Evolutionary conservation across 768 basidiomycete genomes (phyloP).

Genomic region (Leccinum olivaceopallidum): DNA sequence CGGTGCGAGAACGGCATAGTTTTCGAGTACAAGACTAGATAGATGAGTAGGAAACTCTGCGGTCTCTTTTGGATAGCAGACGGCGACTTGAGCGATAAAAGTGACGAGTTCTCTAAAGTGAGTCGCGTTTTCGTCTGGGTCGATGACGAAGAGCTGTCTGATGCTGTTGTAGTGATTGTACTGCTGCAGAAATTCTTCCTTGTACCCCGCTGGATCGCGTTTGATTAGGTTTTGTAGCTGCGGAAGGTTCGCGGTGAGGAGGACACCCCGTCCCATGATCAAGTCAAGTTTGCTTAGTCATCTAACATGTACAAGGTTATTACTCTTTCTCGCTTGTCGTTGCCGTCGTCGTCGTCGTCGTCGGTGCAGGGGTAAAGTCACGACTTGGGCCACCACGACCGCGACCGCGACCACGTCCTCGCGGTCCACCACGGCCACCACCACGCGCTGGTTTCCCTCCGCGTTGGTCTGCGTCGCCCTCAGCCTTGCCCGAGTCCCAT

Average conservation of each 20-base stretch:
- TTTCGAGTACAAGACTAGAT: conserved; percentile 74
- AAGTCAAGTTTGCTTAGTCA: conserved; percentile 19
- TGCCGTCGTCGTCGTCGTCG: background rate
- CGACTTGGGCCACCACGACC: conserved; percentile 31
- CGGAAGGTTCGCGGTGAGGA: conserved; percentile 87
- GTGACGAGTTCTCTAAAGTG: conserved; percentile 86
- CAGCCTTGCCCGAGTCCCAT: conserved; percentile 68
- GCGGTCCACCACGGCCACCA: conserved; percentile 30
- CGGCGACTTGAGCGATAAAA: conserved; percentile 81
- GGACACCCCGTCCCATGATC: conserved; percentile 20
- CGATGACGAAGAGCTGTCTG: conserved; percentile 79
- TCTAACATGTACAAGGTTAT: conserved; percentile 7
- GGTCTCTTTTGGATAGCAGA: conserved; percentile 90
- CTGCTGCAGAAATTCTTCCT: conserved; percentile 95
- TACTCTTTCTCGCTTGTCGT: background rate
- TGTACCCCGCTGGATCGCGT: conserved; percentile 85
- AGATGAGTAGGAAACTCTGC: conserved; percentile 82
- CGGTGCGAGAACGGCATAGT: conserved; percentile 69
- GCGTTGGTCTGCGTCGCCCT: conserved; percentile 18
- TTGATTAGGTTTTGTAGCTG: conserved; percentile 98
- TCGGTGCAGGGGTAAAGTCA: background rate
- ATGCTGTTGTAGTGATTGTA: conserved; percentile 94
- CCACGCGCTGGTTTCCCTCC: conserved; percentile 33
- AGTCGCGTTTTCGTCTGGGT: conserved; percentile 81
- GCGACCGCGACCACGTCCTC: conserved; percentile 39